Percentiles rank a stretch among this genome's conserved stretches.
Conservation (phyloP, 2,329 filamentous ascomycete species). For the Trichoderma hamatum region DNA sequence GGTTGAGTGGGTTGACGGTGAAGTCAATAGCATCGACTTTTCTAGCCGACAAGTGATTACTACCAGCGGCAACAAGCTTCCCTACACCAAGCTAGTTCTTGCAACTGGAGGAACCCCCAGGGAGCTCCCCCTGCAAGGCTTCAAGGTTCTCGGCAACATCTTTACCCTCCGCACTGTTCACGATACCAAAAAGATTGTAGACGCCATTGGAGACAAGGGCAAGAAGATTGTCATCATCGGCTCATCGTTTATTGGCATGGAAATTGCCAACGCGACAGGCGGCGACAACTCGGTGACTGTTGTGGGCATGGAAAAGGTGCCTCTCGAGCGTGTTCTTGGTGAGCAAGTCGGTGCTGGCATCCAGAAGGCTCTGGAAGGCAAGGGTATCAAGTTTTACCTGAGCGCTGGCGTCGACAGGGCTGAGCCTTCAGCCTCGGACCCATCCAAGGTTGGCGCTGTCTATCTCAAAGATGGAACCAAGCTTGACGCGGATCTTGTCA, state of each 20-base stretch:
- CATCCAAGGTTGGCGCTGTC: constrained; percentile 76
- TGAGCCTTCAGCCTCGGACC: constrained; percentile 66
- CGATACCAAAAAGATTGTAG: constrained; percentile 76
- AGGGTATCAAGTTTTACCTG: constrained; percentile 87
- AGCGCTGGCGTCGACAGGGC: constrained; percentile 81
- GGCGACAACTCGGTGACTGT: constrained; percentile 84
- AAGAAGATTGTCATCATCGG: constrained; percentile 95
- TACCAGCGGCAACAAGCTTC: constrained; percentile 67
- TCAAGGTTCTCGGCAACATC: constrained; percentile 84
- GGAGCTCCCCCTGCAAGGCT: constrained; percentile 76
- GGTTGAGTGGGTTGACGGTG: constrained; percentile 61
- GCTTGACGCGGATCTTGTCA: constrained; percentile 84
- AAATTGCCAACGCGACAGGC: constrained; percentile 81
- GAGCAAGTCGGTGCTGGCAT: constrained; percentile 79
- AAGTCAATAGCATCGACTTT: constrained; percentile 79
- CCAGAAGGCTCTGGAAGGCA: constrained; percentile 77
- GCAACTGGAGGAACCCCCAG: constrained; percentile 83
- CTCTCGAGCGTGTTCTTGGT: constrained; percentile 85
- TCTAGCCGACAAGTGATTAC: constrained; percentile 72
- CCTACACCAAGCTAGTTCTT: constrained; percentile 87
- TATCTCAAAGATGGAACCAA: constrained; percentile 82
- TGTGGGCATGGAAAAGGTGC: constrained; percentile 83
- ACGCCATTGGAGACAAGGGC: constrained; percentile 75
- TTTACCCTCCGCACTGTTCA: constrained; percentile 80
- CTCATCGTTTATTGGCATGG: constrained; percentile 97